Percentiles rank a stretch among this genome's conserved stretches.
These are phyloP conservation scores for Collariella sp. DNA, from an alignment of 495 filamentous ascomycete genomes.

Conservation along the genomic window DNA sequence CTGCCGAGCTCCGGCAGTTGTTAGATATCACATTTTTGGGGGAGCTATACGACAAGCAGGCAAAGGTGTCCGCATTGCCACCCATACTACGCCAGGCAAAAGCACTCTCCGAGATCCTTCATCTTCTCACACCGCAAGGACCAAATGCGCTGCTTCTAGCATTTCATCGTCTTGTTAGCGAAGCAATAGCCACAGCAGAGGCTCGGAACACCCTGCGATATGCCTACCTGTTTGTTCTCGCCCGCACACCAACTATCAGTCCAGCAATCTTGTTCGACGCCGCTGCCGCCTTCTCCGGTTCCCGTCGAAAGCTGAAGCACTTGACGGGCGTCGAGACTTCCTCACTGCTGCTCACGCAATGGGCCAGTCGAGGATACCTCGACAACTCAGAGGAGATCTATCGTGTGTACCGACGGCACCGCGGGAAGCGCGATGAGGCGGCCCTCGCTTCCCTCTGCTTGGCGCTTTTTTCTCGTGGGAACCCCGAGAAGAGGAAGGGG, in stretches of 20 bases:
- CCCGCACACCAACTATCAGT: constrained; percentile 17
- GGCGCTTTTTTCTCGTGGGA: constrained; percentile 11
- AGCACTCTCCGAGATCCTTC: constrained; percentile 5
- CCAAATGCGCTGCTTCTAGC: constrained; percentile 11
- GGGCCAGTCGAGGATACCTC: constrained; percentile 22
- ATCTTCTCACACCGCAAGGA: not conserved
- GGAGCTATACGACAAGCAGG: not conserved
- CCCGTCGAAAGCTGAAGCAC: not conserved
- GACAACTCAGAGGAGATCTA: not conserved
- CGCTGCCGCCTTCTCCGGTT: not conserved
- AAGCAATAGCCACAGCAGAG: not conserved
- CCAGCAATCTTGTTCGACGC: constrained; percentile 13
- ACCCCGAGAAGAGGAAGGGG: not conserved
- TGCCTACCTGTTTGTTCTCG: constrained; percentile 25
- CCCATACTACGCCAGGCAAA: not conserved
- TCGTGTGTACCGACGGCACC: not conserved
- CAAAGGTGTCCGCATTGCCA: not conserved
- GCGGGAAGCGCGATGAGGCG: constrained; percentile 7
- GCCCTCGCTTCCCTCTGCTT: constrained; percentile 23
- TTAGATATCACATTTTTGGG: not conserved
- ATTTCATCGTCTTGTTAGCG: constrained; percentile 9
- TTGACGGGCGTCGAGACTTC: constrained; percentile 17
- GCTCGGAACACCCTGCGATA: constrained; percentile 10
- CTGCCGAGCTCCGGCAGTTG: not conserved
- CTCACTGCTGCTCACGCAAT: constrained; percentile 22